Base-by-base conservation (phyloP, 805 yeast genomes). In the Suhomyces sp. region DNA sequence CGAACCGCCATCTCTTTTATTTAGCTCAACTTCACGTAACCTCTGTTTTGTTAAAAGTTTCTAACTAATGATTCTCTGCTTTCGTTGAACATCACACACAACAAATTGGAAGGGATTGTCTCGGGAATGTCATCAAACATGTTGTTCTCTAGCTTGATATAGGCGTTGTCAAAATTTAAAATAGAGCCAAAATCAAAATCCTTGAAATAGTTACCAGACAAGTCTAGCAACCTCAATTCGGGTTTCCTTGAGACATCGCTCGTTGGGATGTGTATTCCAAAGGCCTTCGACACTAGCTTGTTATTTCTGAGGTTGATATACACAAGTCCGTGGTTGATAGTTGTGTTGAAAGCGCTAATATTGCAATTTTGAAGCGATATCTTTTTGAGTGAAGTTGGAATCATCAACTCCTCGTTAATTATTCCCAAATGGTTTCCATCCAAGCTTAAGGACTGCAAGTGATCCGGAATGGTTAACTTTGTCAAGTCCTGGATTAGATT, bases 141-240 rank as follows among this genome's bases (percentile, higher is more conserved):
- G 15, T 38, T 38, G 21, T 30, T 38, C 19, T 19, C 21, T 7
- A 38, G 31, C 25, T 25, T 30, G 29, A 38, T 25, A 18, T 29
- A 35, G 16, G 31, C 38, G 22, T 33, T 25, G 6, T 13, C n/a
- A 19, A 25, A 8, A 7, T 23, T 22, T n/a, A n/a, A n/a, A 14
- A 38, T 16, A 4, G 20, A 7, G 7, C 23, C 35, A 19, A 30
- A 33, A 19, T 33, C 32, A 15, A 38, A 29, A 11, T 29, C 29
- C 28, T 38, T 38, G 25, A 38, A 38, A 13, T 29, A 38, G 28
- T 38, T 38, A 9, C 37, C 42, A 4, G 38, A 23, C 24, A 38
- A 28, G 24, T 38, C 33, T 16, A 38, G 27, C 5, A 16, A 11
- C n/a, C 17, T 17, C 19, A 36, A 17, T 16, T 12, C 17, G 16